Percentiles rank a stretch among this genome's conserved stretches.
Conservation (phyloP, 352 stramenopile species). For the Phytophthora niederhauseri region DNA sequence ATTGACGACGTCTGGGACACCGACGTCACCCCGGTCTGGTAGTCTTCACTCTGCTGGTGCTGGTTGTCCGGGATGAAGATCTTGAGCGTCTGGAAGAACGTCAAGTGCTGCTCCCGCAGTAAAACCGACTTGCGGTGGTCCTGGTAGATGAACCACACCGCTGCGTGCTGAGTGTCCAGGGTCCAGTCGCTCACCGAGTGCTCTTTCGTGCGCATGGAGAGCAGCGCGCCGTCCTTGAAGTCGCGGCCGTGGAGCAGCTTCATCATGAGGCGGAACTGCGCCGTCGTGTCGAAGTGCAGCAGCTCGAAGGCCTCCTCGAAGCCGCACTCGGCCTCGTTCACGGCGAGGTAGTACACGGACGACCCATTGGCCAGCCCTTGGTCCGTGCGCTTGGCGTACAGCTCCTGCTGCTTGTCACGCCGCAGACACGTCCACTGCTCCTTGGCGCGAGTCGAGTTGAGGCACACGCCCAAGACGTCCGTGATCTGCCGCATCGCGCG, state of each 20-base stretch:
- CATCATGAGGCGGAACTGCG: constrained; percentile 67
- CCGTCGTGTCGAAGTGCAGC: constrained; percentile 59
- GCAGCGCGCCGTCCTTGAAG: constrained; percentile 59
- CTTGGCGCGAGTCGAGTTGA: constrained; percentile 60
- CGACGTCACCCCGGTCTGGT: constrained; percentile 20
- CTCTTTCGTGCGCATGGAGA: constrained; percentile 44
- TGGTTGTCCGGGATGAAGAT: constrained; percentile 53
- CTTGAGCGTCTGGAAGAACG: constrained; percentile 72
- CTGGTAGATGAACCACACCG: constrained; percentile 67
- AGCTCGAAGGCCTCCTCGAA: constrained; percentile 69
- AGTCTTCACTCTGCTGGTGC: constrained; percentile 10
- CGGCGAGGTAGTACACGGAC: constrained; percentile 54
- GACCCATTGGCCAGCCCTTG: constrained; percentile 33
- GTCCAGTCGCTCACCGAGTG: constrained; percentile 43
- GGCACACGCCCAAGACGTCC: constrained; percentile 54
- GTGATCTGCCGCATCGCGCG: constrained; percentile 69
- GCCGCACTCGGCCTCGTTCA: constrained; percentile 61
- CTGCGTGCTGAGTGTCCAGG: constrained; percentile 56
- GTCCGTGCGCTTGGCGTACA: constrained; percentile 56
- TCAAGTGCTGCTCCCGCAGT: constrained; percentile 56
- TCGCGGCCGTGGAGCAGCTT: constrained; percentile 60
- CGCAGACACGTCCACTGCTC: constrained; percentile 62
- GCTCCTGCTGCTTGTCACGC: constrained; percentile 54
- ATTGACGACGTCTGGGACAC: constrained; percentile 31
- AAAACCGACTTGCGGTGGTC: constrained; percentile 56